A percentile compares a stretch with the other conserved stretches of the same genome.
Conservation (phyloP, 805 yeast species). For the Ogataea nonfermentans region DNA sequence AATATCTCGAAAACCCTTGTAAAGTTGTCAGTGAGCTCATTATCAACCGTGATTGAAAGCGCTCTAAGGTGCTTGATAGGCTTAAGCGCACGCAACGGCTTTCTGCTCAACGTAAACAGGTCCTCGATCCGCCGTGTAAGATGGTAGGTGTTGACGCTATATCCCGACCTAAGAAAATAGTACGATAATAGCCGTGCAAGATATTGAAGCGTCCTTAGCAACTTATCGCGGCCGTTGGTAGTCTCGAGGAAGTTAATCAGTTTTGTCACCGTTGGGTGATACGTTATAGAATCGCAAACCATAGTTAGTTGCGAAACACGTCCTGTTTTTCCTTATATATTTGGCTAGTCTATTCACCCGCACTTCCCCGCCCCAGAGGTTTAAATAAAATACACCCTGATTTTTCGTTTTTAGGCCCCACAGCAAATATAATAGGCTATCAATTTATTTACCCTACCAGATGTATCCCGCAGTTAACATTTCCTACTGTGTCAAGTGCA, state of each 20-base stretch:
- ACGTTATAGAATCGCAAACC: slow-evolving; percentile 67
- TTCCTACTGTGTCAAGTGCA: slow-evolving; percentile 77
- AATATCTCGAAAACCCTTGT: slow-evolving; percentile 50
- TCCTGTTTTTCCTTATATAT: slow-evolving; percentile 2
- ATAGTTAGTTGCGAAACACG: slow-evolving; percentile 29
- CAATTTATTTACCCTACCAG: neutral
- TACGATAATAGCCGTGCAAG: slow-evolving; percentile 69
- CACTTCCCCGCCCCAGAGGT: slow-evolving; percentile 5
- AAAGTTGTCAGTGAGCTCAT: slow-evolving; percentile 63
- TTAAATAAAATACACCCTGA: slow-evolving; percentile 1
- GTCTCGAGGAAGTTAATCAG: slow-evolving; percentile 63
- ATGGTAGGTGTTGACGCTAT: slow-evolving; percentile 43
- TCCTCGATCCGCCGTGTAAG: slow-evolving; percentile 55
- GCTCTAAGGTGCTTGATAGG: slow-evolving; percentile 70
- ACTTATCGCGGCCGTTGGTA: slow-evolving; percentile 74
- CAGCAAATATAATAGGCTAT: slow-evolving; percentile 11
- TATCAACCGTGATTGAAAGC: slow-evolving; percentile 65
- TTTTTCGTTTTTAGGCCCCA: slow-evolving; percentile 6
- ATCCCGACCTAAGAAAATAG: slow-evolving; percentile 55
- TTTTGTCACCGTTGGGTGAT: slow-evolving; percentile 70
- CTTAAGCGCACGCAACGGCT: slow-evolving; percentile 80
- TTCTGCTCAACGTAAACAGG: slow-evolving; percentile 70
- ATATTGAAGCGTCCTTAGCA: slow-evolving; percentile 77
- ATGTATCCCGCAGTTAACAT: slow-evolving; percentile 63
- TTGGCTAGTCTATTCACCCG: slow-evolving; percentile 10